Evolutionary conservation across 805 yeast genomes (phyloP).

Genomic region (Pichia ethanolica): DNA sequence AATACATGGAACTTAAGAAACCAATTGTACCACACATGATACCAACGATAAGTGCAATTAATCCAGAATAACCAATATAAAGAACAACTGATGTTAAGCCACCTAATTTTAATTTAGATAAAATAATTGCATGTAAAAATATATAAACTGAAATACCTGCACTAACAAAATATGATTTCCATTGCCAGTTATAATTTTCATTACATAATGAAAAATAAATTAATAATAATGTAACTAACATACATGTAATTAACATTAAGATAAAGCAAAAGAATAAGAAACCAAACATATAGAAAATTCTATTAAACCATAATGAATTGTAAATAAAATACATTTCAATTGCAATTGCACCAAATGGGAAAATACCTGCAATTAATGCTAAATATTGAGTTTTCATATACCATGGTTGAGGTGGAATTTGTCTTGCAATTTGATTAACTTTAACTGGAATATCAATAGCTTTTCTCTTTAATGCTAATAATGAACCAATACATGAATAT

Average conservation of each 20-base stretch:
- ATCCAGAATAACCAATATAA: constrained; percentile 73
- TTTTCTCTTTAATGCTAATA: constrained; percentile 60
- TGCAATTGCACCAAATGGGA: constrained; percentile 92
- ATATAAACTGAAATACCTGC: constrained; percentile 87
- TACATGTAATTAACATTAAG: constrained; percentile 76
- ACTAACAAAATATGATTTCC: constrained; percentile 82
- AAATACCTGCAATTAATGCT: constrained; percentile 73
- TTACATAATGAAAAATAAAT: constrained; percentile 79
- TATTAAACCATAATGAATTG: constrained; percentile 88
- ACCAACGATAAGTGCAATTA: constrained; percentile 66
- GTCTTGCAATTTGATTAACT: constrained; percentile 93
- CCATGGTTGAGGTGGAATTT: constrained; percentile 87
- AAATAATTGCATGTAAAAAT: constrained; percentile 71
- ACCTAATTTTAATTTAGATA: constrained; percentile 62
- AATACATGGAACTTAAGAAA: constrained; percentile 62
- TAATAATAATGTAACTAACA: constrained; percentile 71
- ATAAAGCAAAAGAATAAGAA: constrained; percentile 82
- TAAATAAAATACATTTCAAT: constrained; percentile 92
- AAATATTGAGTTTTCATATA: constrained; percentile 63
- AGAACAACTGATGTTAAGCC: constrained; percentile 71
- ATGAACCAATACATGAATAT: constrained; percentile 73
- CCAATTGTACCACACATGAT: constrained; percentile 87
- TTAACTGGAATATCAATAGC: constrained; percentile 54
- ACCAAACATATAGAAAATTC: constrained; percentile 95
- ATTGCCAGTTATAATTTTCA: constrained; percentile 96